These are phyloP conservation scores for Fusarium virguliforme DNA, from an alignment of 2,329 filamentous ascomycete species.

Conservation along the genomic window DNA sequence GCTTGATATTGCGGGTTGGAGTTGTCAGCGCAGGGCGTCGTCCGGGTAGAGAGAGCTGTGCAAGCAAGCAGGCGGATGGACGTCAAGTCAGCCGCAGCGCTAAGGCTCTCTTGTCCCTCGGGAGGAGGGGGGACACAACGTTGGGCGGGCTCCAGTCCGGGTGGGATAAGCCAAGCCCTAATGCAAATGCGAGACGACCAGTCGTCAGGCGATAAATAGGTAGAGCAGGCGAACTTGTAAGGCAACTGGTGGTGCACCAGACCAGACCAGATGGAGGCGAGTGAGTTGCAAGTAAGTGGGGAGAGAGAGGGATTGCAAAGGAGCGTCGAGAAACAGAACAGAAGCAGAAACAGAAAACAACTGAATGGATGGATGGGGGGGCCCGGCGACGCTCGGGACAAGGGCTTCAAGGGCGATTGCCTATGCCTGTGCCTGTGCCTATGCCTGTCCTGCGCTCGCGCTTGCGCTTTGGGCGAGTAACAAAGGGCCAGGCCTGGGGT, in stretches of 20 bases:
- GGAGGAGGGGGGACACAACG: conserved; percentile 30
- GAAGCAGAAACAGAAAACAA: conserved; percentile 45
- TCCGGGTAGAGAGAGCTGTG: conserved; percentile 37
- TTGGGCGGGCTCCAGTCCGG: conserved; percentile 44
- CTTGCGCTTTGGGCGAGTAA: conserved; percentile 48
- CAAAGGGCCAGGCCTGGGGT: conserved; percentile 42
- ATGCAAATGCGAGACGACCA: conserved; percentile 53
- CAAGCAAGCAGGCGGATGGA: conserved; percentile 33
- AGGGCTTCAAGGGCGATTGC: conserved; percentile 31
- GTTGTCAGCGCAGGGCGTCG: conserved; percentile 28
- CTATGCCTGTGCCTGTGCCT: conserved; percentile 2
- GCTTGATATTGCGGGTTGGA: conserved; percentile 29
- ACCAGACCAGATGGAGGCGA: background rate
- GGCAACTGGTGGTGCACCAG: conserved; percentile 21
- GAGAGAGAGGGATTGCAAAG: conserved; percentile 45
- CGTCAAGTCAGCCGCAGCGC: conserved; percentile 51
- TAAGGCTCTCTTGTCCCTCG: conserved; percentile 39
- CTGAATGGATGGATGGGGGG: conserved; percentile 29
- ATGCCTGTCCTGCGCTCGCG: conserved; percentile 29
- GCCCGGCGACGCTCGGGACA: conserved; percentile 35
- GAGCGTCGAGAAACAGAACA: conserved; percentile 52
- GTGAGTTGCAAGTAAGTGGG: conserved; percentile 33
- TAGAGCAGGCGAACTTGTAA: conserved; percentile 42
- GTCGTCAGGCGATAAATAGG: conserved; percentile 49
- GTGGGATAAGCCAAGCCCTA: conserved; percentile 52